phyloP scores from a whole-genome alignment of 23 red algal genomes.

The Cyanidiococcus yangmingshanensis region DNA sequence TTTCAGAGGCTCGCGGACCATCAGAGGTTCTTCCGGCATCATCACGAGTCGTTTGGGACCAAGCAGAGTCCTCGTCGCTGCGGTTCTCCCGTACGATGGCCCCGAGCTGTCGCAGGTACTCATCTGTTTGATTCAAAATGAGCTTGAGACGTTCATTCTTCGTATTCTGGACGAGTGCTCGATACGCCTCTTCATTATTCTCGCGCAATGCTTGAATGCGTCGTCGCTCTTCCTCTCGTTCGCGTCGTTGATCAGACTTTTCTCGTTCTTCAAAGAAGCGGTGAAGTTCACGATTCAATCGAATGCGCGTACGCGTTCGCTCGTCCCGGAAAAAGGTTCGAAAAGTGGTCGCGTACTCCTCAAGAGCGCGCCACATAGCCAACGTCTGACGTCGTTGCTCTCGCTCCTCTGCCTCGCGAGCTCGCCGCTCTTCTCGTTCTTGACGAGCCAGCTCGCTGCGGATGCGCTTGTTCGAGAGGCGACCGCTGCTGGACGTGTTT shows the following conservation, averaged over 20 bases:
- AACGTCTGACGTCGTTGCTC: slow-evolving; percentile 12
- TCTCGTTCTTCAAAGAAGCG: slow-evolving; percentile 24
- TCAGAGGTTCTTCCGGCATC: no score
- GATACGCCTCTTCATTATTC: slow-evolving; percentile 95
- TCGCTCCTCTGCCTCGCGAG: slow-evolving; percentile 19
- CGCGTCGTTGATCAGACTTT: slow-evolving; percentile 20
- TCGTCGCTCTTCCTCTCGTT: slow-evolving; percentile 61
- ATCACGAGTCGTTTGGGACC: background rate
- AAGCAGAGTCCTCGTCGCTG: background rate
- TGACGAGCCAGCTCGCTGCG: slow-evolving; percentile 16
- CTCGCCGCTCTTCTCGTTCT: background rate
- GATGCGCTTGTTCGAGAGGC: slow-evolving; percentile 1
- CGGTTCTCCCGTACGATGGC: slow-evolving; percentile 21
- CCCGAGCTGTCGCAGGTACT: slow-evolving; percentile 78
- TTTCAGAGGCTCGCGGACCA: slow-evolving; percentile 22
- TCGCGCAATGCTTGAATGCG: slow-evolving; percentile 85
- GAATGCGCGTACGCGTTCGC: background rate
- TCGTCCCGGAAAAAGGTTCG: slow-evolving; percentile 23
- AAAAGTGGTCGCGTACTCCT: slow-evolving; percentile 11
- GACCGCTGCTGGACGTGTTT: background rate
- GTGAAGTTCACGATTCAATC: slow-evolving; percentile 8
- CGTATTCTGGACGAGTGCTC: slow-evolving; percentile 78
- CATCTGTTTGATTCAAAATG: slow-evolving; percentile 88
- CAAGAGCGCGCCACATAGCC: background rate
- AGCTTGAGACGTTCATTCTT: slow-evolving; percentile 80